Evolutionary conservation across 2,329 filamentous ascomycete genomes (phyloP).

Genomic region (Aulographum hederae): DNA sequence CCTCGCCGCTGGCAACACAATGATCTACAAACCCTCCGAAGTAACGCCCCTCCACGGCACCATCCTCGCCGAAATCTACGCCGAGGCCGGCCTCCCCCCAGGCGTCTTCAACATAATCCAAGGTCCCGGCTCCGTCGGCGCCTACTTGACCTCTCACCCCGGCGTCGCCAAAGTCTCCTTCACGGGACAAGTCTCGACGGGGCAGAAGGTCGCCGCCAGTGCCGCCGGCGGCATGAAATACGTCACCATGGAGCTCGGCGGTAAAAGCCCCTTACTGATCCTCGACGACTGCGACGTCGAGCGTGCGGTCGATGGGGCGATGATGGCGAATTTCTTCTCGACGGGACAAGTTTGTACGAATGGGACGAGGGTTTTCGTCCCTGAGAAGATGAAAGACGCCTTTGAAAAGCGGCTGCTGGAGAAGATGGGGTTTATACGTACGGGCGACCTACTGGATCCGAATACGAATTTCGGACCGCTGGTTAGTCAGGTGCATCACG

Average conservation of each 20-base stretch:
- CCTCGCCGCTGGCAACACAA: slow-evolving; percentile 70
- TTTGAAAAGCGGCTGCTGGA: slow-evolving; percentile 54
- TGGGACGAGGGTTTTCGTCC: slow-evolving; percentile 75
- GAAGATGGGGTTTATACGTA: slow-evolving; percentile 51
- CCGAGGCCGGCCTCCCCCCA: slow-evolving; percentile 59
- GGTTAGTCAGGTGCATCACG: slow-evolving; percentile 53
- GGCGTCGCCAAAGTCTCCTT: slow-evolving; percentile 73
- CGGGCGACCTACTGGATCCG: slow-evolving; percentile 54
- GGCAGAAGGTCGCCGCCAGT: slow-evolving; percentile 59
- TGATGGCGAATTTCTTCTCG: slow-evolving; percentile 90
- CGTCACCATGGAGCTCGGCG: slow-evolving; percentile 81
- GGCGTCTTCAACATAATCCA: slow-evolving; percentile 82
- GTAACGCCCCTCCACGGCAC: slow-evolving; percentile 71
- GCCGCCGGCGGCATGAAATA: slow-evolving; percentile 73
- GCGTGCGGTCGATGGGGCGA: slow-evolving; percentile 69
- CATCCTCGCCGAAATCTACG: slow-evolving; percentile 56
- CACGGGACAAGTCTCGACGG: slow-evolving; percentile 72
- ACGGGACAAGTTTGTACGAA: slow-evolving; percentile 88
- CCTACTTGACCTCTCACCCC: slow-evolving; percentile 53
- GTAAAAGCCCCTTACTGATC: slow-evolving; percentile 66
- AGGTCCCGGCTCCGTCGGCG: slow-evolving; percentile 60
- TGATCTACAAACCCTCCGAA: slow-evolving; percentile 84
- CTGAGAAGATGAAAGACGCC: slow-evolving; percentile 39
- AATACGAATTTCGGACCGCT: slow-evolving; percentile 71
- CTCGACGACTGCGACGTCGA: slow-evolving; percentile 64